A percentile compares a stretch with the other conserved stretches of the same genome.
Evolutionary conservation across 352 stramenopile species (phyloP).

Genomic region (Plasmopara viticola): DNA sequence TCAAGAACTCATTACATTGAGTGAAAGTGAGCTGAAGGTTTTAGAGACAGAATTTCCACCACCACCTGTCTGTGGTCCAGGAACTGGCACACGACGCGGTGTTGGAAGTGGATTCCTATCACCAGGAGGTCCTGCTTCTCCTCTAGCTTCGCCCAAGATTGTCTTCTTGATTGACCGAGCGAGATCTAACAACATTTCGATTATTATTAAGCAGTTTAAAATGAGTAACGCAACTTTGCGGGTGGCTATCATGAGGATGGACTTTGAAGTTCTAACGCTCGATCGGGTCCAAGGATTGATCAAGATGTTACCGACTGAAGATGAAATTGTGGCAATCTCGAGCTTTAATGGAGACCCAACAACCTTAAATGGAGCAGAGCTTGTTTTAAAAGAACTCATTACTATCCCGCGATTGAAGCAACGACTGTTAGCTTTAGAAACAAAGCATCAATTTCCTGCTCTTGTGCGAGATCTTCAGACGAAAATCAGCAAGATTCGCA

Average conservation of each 20-base stretch:
- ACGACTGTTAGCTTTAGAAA: conserved; percentile 47
- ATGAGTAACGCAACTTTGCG: conserved; percentile 84
- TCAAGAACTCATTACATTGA: conserved; percentile 38
- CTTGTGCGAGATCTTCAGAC: conserved; percentile 55
- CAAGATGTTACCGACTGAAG: conserved; percentile 83
- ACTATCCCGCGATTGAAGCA: conserved; percentile 64
- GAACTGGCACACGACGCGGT: conserved; percentile 34
- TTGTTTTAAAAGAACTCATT: conserved; percentile 75
- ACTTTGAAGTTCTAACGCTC: conserved; percentile 63
- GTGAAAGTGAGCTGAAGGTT: conserved; percentile 38
- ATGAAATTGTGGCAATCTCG: conserved; percentile 71
- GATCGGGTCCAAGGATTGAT: conserved; percentile 82
- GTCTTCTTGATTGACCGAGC: conserved; percentile 73
- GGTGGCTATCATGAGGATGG: conserved; percentile 78
- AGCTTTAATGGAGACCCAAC: conserved; percentile 53
- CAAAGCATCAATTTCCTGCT: conserved; percentile 59
- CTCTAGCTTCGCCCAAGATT: conserved; percentile 45
- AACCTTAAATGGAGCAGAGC: conserved; percentile 72
- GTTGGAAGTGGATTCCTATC: conserved; percentile 34
- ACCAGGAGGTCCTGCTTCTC: conserved; percentile 35
- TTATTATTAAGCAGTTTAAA: conserved; percentile 94
- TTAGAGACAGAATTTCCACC: conserved; percentile 64
- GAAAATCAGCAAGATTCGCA: conserved; percentile 56
- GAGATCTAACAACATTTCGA: conserved; percentile 89
- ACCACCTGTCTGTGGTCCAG: conserved; percentile 32